phyloP scores from a whole-genome alignment of 257 asterid species.

The Scutellaria baicalensis region DNA sequence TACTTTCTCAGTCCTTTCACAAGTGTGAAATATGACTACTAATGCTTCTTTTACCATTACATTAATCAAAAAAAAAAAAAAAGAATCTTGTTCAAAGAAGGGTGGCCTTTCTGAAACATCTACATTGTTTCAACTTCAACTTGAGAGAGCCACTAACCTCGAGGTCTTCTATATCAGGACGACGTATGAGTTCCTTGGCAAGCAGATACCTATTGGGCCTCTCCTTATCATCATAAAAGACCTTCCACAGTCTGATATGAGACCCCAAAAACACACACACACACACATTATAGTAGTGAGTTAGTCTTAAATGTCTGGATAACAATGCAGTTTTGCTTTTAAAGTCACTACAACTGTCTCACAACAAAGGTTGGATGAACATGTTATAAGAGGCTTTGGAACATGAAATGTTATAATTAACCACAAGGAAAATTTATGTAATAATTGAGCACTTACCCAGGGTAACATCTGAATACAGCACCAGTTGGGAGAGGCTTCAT shows the following conservation, averaged over 20 bases:
- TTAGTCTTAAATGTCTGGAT: no score
- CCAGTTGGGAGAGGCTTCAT: constrained; percentile 86
- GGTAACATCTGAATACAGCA: constrained; percentile 92
- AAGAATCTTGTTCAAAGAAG: neutral
- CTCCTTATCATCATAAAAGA: constrained; percentile 84
- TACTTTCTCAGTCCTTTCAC: no score
- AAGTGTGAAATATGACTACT: neutral
- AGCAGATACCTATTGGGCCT: constrained; percentile 81
- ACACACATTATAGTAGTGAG: no score
- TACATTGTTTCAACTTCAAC: neutral
- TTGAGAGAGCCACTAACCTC: constrained; percentile 52
- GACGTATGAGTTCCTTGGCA: constrained; percentile 70
- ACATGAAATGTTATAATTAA: neutral
- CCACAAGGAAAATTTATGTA: neutral
- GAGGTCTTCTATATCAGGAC: constrained; percentile 83
- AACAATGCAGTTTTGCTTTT: neutral
- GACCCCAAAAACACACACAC: neutral
- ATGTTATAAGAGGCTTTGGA: neutral
- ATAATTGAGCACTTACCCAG: constrained; percentile 54
- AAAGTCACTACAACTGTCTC: neutral
- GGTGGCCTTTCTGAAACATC: neutral
- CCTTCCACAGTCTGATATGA: constrained; percentile 74
- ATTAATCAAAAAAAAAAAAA: neutral
- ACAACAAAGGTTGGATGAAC: no score
- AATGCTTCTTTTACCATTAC: neutral